Base-by-base conservation (phyloP, 257 asterid genomes). In the Plectranthus barbatus region DNA sequence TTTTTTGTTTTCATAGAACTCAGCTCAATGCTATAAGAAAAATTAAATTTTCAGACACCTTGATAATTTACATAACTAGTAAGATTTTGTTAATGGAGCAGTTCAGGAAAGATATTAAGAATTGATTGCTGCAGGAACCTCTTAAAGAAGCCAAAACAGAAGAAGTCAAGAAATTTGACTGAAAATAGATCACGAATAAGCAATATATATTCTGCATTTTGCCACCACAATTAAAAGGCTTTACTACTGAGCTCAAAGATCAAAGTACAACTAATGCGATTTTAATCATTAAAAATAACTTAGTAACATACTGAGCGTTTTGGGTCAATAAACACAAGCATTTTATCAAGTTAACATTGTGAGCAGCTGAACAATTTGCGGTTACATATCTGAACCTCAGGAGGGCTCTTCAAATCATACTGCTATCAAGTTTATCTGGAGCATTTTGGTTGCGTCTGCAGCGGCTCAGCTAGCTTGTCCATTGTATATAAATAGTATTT, bases 11-110 rank as follows among this genome's bases (percentile, higher is more conserved):
- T n/a, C n/a, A n/a, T n/a, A n/a, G n/a, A n/a, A n/a, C n/a, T n/a
- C n/a, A n/a, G n/a, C n/a, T n/a, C n/a, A n/a, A n/a, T n/a, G n/a
- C n/a, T n/a, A 36, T 34, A 20, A 0, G 11, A 48, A 49, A 44
- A 60, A 54, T 56, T 52, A 39, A 42, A n/a, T 77, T 48, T 62
- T 21, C 9, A 20, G 68, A 71, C 33, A 47, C 4, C 21, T 44
- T 21, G 39, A 23, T 57, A 51, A 58, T 49, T 39, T 50, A 29
- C 53, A 33, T 34, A 37, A 44, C 62, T 26, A 36, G 31, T 33
- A 37, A 39, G 10, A 54, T 58, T 54, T 33, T 20, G 19, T 56
- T 42, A 62, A 52, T 45, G 41, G 21, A 71, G 48, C 10, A 54
- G 26, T 12, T 26, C 9, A 39, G 14, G 33, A 52, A 29, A 9